Base-by-base conservation (phyloP, 176 grass and related monocot species). In the Pontederia crassipes region DNA sequence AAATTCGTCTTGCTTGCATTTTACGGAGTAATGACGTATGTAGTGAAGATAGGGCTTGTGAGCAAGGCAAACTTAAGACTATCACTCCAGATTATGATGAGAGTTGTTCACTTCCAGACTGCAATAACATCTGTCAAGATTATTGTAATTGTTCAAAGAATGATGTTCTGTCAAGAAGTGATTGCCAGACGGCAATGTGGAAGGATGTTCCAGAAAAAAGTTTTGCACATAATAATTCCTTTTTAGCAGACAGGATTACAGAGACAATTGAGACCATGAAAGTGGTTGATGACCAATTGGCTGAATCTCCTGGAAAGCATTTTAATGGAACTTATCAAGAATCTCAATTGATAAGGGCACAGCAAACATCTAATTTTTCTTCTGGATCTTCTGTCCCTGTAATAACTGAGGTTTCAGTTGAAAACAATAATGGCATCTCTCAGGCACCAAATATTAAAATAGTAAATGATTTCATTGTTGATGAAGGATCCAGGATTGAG, bases 401-500 rank as follows among this genome's bases (percentile, higher is more conserved):
- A 32, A 50, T 97, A 70, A 88, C 87, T 68, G 82, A 88, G 69
- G 75, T 87, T 74, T 84, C 79, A 59, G 62, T 73, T 78, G 81
- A 82, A 78, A 50, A 54, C 57, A 84, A 90, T 57, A 86, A 76
- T 71, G 49, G 65, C 27, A 55, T 57, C 8, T 68, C 80, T n/a
- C 70, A 55, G 80, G 57, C 58, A 54, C 49, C 54, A 71, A 59
- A 53, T 52, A 28, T 18, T 57, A 57, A 70, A 63, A 69, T 75
- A 65, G 62, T 64, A 32, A 55, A 67, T 50, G 75, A 74, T 52
- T 17, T 70, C n/a, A 20, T 74, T 62, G 75, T 76, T 76, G 92
- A 88, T 61, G 81, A 97, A 82, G 76, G 71, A 64, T 97, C 92
- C 78, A 75, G 78, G 68, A 78, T 82, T 55, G 87, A 88, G 45